Evolutionary conservation across 1,284 basidiomycete genomes (phyloP), one percentile per base, ranked within the genome.

Genomic region (Farysia itapuensis): DNA sequence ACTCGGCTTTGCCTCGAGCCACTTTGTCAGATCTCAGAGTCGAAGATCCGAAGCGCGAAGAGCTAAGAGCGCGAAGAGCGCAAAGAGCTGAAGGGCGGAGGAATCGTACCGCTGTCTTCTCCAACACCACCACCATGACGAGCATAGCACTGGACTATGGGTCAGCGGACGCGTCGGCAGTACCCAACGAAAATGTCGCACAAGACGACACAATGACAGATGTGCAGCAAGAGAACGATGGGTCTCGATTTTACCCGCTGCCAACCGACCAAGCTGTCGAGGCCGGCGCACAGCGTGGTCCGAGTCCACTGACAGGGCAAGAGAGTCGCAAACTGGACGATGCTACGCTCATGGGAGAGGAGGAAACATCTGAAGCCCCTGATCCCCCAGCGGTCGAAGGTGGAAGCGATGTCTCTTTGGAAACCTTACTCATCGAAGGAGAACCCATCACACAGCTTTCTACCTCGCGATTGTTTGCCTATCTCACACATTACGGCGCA

Each of bases 381-480:
- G 43, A 53, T 11, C 53, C 52, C 4, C 64, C 70, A 7, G 34
- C 49, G 8, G 50, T 70, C 18, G 67, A 67, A 29, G 34, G 42
- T 18, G 61, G 63, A 12, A 45, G 44, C 28, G 61, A 70, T 34
- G 39, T 76, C 18, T 61, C 69, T 5, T 52, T 64, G 21, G 51
- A 56, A 1, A 70, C 65, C 5, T 54, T 76, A 8, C 64, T 73
- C 42, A 50, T 76, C 19, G 46, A 69, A 29, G 74, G 74, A 3
- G 24, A 33, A 8, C 72, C 72, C n/a, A 70, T 76, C 56, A 72
- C 63, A 2, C 71, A 74, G 39, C 58, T 73, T 1, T 76, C 74
- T 11, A 76, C 74, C 2, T 75, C 72, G 4, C 64, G 74, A 13
- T 59, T 76, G 2, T 72, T 76, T 40, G 70, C 70, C 1, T 74